Evolutionary conservation across 1,284 basidiomycete species (phyloP).

Genomic region (Cutaneotrichosporon cavernicola): DNA sequence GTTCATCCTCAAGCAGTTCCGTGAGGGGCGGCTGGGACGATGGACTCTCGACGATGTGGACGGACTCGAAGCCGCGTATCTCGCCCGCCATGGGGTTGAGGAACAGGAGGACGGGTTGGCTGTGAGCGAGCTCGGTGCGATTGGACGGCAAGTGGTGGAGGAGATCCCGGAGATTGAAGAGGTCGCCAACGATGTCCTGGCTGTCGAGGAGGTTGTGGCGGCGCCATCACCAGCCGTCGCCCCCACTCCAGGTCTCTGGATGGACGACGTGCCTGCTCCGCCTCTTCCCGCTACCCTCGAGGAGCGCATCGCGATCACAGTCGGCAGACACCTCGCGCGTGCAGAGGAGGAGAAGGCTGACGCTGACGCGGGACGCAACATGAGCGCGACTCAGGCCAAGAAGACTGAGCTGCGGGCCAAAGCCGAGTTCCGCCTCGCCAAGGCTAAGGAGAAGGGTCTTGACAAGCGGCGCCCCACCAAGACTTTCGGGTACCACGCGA

Average conservation of each 20-base stretch:
- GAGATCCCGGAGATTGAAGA: neutral
- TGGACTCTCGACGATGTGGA: conserved; percentile 57
- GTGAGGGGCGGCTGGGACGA: conserved; percentile 62
- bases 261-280: neutral
- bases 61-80: conserved; percentile 15
- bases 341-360: conserved; percentile 20
- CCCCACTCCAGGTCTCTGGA: neutral
- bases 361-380: conserved; percentile 23
- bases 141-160: neutral
- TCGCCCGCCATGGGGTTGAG: neutral
- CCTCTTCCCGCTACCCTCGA: neutral
- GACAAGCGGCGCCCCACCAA: conserved; percentile 8
- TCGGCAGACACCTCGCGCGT: conserved; percentile 13
- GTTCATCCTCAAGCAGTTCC: conserved; percentile 83
- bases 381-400: conserved; percentile 20
- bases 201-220: neutral
- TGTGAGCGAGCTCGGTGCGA: conserved; percentile 12
- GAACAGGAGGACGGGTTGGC: neutral
- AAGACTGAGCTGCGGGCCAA: conserved; percentile 22
- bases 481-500: neutral
- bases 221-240: neutral
- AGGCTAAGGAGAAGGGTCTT: conserved; percentile 14
- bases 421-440: conserved; percentile 16
- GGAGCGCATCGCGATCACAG: conserved; percentile 12
- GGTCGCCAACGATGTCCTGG: neutral